Percentiles rank a stretch among this genome's conserved stretches.
These are phyloP conservation scores for Podaxis sp. DNA, from an alignment of 768 basidiomycete species.

Conservation along the genomic window DNA sequence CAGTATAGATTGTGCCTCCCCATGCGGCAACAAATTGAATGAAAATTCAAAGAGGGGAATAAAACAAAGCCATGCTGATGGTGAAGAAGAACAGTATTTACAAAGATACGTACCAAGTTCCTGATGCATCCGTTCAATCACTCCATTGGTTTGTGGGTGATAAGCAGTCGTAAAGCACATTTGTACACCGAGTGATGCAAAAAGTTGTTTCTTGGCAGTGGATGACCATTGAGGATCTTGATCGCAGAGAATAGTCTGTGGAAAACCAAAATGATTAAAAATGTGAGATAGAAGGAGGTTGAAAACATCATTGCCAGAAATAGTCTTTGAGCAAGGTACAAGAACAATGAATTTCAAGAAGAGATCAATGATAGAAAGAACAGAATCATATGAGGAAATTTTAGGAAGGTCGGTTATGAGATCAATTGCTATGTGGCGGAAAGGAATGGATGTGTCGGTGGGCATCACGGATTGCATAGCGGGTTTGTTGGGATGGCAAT, in stretches of 20 bases:
- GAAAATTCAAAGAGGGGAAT: neutral
- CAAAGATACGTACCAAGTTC: neutral
- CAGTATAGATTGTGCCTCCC: neutral
- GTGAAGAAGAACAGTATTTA: neutral
- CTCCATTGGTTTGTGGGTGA: neutral
- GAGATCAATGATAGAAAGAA: slow-evolving; percentile 3
- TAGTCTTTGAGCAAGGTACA: neutral
- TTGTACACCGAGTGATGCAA: neutral
- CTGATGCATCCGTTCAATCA: neutral
- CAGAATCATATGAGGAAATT: neutral
- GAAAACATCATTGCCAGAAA: neutral
- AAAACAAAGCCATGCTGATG: neutral
- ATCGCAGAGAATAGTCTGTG: neutral
- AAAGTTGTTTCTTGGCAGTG: neutral
- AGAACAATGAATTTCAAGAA: slow-evolving; percentile 6
- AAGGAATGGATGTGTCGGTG: too few relatives aligned
- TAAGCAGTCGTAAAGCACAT: neutral
- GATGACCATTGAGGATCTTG: neutral
- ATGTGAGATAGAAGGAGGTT: neutral
- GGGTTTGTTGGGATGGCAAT: too few relatives aligned
- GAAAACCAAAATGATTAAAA: neutral
- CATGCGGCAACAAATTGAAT: neutral
- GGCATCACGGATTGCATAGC: too few relatives aligned
- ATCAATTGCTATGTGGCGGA: slow-evolving; percentile 7
- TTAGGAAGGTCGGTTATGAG: slow-evolving; percentile 2